Evolutionary conservation across 192 early-diverging fungal genomes (phyloP), one percentile per base, ranked within the genome.

Genomic region (Coemansia asiatica): DNA sequence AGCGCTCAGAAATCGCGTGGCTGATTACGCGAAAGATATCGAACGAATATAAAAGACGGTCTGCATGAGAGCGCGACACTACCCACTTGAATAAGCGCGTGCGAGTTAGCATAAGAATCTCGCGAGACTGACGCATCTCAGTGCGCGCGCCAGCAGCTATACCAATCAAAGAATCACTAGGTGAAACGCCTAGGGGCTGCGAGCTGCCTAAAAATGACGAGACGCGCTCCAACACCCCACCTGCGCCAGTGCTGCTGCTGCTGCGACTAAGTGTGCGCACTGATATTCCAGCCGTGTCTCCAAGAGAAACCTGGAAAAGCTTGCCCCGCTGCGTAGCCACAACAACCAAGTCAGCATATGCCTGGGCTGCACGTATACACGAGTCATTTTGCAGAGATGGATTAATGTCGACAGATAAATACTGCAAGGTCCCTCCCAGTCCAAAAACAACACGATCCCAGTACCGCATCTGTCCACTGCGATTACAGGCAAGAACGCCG

Each of bases 41-140:
- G 18, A 65, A n/a, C 26, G 73, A 67, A 16, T 60, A 69, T 26
- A 69, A 25, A 36, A 73, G 63, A 19, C 56, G 55, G 15, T 72
- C 76, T 0, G 67, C 38, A 26, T 72, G 71, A 0, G 73, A 25
- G 35, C 67, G 67, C 36, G 76, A 76, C 28, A 83, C 68, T 18
- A 72, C 69, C 82, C 82, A 83, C 35, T 74, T 72, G 15, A 59
- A 61, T 47, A 83, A 47, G 19, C 63, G 67, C 33, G 38, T 40
- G 54, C 68, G 76, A n/a, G 82, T 76, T 29, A 83, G 61, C 8
- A 71, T 64, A 49, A 68, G 63, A 27, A 79, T 18, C 46, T 79
- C 82, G 64, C 76, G 74, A 35, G 82, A 79, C 36, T 79, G 76
- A 16, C 76, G 75, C 44, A 71, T 68, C 38, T 74, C 80, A 2